phyloP scores from a whole-genome alignment of 2,329 filamentous ascomycete species.

The Kalmusia sp. region DNA sequence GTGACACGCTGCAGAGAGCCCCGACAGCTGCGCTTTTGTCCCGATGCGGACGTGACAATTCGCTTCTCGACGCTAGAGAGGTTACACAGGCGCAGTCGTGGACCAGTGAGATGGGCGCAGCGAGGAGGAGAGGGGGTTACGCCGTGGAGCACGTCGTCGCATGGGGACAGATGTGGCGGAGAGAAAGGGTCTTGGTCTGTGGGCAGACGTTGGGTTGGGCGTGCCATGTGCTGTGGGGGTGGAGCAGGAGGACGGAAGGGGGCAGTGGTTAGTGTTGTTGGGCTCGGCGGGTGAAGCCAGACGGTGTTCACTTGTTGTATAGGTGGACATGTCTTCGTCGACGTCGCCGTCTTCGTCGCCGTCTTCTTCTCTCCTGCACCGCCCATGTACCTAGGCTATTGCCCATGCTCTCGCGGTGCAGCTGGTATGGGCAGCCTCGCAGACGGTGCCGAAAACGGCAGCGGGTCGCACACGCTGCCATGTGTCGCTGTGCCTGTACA shows the following conservation, averaged over 20 bases:
- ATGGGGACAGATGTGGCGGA: constrained; percentile 5
- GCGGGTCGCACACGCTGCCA: constrained; percentile 2
- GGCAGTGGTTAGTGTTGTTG: not conserved
- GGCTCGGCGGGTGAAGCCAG: not conserved
- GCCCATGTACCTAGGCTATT: too few species aligned
- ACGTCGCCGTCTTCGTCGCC: too few species aligned
- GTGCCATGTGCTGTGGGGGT: constrained; percentile 3
- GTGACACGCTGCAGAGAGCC: constrained; percentile 5
- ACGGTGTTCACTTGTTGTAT: too few species aligned
- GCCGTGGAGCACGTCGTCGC: not conserved
- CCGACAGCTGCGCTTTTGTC: constrained; percentile 14
- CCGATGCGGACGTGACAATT: constrained; percentile 20
- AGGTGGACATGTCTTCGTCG: too few species aligned
- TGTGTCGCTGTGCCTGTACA: constrained; percentile 11
- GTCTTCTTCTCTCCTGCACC: too few species aligned
- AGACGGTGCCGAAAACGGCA: not conserved
- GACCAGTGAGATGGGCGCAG: constrained; percentile 10
- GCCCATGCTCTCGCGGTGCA: too few species aligned
- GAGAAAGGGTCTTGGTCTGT: constrained; percentile 4
- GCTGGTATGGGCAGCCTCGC: not conserved
- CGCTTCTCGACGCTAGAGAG: constrained; percentile 13
- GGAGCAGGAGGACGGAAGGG: not conserved
- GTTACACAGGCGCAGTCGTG: constrained; percentile 13
- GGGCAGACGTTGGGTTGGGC: not conserved
- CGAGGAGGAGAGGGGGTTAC: not conserved